phyloP scores from a whole-genome alignment of 371 early-diverging fungal genomes.

The Cokeromyces recurvatus region DNA sequence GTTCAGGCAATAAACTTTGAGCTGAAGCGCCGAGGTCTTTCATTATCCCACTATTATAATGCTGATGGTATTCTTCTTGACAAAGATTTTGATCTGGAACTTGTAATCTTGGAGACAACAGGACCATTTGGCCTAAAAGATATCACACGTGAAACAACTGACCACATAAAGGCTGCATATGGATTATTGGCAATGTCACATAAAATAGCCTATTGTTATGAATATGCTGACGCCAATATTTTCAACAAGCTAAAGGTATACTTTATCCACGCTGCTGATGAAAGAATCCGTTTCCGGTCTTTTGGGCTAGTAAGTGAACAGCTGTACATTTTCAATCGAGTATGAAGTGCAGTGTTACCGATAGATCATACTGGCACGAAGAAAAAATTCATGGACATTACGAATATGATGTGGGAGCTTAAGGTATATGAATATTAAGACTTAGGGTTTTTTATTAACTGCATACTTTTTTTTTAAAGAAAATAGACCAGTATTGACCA shows the following conservation, averaged over 20 bases:
- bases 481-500: constrained; percentile 11
- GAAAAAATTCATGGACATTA: constrained; percentile 5
- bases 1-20: constrained; percentile 14
- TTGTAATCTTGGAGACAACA: constrained; percentile 7
- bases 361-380: constrained; percentile 2
- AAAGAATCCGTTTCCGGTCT: constrained; percentile 15
- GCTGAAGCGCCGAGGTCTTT: constrained; percentile 6
- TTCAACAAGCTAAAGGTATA: constrained; percentile 8
- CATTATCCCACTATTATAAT: constrained; percentile 5
- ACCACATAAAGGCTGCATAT: constrained; percentile 11
- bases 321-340: constrained; percentile 8
- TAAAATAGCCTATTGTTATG: background rate
- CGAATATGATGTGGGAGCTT: constrained; percentile 16
- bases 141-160: constrained; percentile 10
- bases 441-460: constrained; percentile 13
- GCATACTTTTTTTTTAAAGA: constrained; percentile 2
- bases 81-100: background rate
- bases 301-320: constrained; percentile 13
- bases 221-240: constrained; percentile 12
- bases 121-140: constrained; percentile 16
- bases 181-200: constrained; percentile 9
- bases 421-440: constrained; percentile 6
- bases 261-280: constrained; percentile 15
- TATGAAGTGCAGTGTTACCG: constrained; percentile 9
- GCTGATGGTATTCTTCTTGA: constrained; percentile 16